Percentiles rank a stretch among this genome's conserved stretches.
phyloP scores from a whole-genome alignment of 169 alveolate genomes.

The Plasmodium vivax region DNA sequence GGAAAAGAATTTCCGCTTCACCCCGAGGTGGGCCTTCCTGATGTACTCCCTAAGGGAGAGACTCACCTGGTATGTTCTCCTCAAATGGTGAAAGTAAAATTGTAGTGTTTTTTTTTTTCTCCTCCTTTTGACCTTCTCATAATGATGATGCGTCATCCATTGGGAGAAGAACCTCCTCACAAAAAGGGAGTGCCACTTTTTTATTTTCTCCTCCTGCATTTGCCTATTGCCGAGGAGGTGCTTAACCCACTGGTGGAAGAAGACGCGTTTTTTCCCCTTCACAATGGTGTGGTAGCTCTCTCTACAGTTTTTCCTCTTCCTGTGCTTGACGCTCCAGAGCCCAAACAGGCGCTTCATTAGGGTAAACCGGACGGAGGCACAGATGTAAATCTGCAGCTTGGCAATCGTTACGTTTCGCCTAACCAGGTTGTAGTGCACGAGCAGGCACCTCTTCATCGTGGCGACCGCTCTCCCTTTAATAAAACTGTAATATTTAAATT shows the following conservation, averaged over 20 bases:
- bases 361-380: constrained; percentile 17
- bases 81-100: not conserved
- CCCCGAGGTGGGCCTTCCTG: not conserved
- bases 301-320: constrained; percentile 7
- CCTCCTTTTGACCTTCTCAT: constrained; percentile 25
- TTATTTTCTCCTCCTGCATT: not conserved
- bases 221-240: not conserved
- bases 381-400: constrained; percentile 33
- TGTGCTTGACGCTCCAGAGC: not conserved
- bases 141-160: constrained; percentile 25
- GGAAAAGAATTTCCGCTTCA: not conserved
- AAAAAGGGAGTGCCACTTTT: not conserved
- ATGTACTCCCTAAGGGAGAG: not conserved
- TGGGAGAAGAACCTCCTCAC: not conserved
- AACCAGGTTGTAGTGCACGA: constrained; percentile 27
- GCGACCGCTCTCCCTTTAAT: not conserved
- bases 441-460: constrained; percentile 6
- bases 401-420: constrained; percentile 3
- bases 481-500: constrained; percentile 10
- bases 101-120: not conserved
- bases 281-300: not conserved
- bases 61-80: not conserved
- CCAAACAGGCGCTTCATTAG: not conserved
- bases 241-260: constrained; percentile 21
- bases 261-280: not conserved